Evolutionary conservation across 108 stramenopile genomes (phyloP), one percentile per base, ranked within the genome.

Genomic region (Nitzschia palea): DNA sequence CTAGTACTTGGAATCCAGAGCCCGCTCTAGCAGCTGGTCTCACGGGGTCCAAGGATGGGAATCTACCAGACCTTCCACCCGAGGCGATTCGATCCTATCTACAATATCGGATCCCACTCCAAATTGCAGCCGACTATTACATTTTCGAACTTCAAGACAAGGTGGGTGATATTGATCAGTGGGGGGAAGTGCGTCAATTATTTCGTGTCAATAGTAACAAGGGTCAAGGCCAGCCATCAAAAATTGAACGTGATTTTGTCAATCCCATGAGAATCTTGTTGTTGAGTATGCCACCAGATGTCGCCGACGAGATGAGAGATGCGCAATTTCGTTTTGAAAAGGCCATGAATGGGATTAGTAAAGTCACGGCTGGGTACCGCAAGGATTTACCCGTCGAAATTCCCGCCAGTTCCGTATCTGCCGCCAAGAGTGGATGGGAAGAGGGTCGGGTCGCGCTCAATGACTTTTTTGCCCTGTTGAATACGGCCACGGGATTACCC

Each of bases 371-470:
- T 0, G 89, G 89, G 18, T 72, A 87, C 42, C 73, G 84, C 5
- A 62, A 85, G 2, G 93, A 89, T 58, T 60, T 94, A 44, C 86
- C 93, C 18, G 78, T 94, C 1, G 93, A 91, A 63, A 78, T 89
- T 45, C 85, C 87, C 48, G 61, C 33, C 32, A 74, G 42, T 27
- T 72, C 69, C 15, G 77, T 87, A 14, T 48, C 60, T 0, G 23
- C 44, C 1, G 89, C 89, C 35, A 61, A 62, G 48, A 66, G 44
- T 18, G 89, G 86, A 8, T 94, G 93, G 93, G 80, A 90, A 23
- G 93, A 91, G n/a, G 93, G 93, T 9, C 77, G 93, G 18, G 17
- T 89, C 23, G 93, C 89, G 0, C 43, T 89, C 29, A 94, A 94
- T 75, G 73, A 79, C 34, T 89, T 89, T 54, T 90, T 94, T 40